Evolutionary conservation across 345 rosid species (phyloP), one percentile per base, ranked within the genome.

Genomic region (Pugionium cornutum): DNA sequence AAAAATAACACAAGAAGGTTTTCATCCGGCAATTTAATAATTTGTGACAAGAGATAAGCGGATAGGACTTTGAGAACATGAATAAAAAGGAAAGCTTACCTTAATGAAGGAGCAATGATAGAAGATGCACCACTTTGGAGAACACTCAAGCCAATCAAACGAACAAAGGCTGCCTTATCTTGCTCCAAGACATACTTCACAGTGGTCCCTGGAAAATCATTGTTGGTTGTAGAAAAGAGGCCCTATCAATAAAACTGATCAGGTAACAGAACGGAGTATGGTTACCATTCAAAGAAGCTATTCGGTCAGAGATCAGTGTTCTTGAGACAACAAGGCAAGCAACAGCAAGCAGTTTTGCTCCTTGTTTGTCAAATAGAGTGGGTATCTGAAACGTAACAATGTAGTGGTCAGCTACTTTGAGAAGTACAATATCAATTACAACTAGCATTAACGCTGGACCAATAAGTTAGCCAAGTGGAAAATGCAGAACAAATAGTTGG

Each of bases 121-220:
- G 99, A 89, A 52, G 95, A 86, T 51, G 99, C 97, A 67, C 79
- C 91, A 83, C 97, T 90, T 79, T 94, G 99, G 71, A 94, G 86
- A 75, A 94, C 82, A 44, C 99, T 94, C 43, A 83, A 53, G 46
- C 97, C 97, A 77, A 94, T 85, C 76, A 94, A 78, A 66, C 85
- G 83, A 75, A 77, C 65, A 80, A 94, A 94, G 64, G 96, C 74
- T 62, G 83, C 72, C 83, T 86, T 94, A 77, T 94, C 88, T 80
- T 94, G 99, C 85, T 94, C 96, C 86, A 94, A 62, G 60, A 94
- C 99, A 80, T 75, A 81, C 85, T 87, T 91, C 70, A 94, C 92
- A 59, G 99, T 94, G 66, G 95, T 94, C 52, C 99, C 99, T 94
- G 81, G 30, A 58, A 66, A 69, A 40, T 41, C 62, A 73, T 33